Base-by-base conservation (phyloP, 192 early-diverging fungal genomes). In the Coemansia sp. region DNA sequence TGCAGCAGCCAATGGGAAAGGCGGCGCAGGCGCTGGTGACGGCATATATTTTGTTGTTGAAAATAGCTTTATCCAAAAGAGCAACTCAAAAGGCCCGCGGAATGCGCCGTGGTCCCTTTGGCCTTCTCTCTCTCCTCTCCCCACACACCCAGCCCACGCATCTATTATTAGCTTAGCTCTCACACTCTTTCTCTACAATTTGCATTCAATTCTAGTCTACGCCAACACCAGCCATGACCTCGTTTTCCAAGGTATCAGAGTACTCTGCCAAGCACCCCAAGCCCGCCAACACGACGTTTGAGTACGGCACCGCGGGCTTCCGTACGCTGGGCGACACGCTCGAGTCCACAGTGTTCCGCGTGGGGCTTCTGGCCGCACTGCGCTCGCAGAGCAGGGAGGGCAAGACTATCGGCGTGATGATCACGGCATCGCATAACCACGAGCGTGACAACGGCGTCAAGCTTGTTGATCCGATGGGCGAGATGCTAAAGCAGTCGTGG, bases 361-460 rank as follows among this genome's bases (percentile, higher is more conserved):
- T 93, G 27, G 97, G 92, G 28, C 86, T 98, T 41, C 77, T 99
- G 47, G 96, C 94, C 12, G 89, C 88, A 26, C 85, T 99, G 41
- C 88, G 97, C 60, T 98, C 95, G 27, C 91, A 93, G 76, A 89
- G 85, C 71, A 84, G 94, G 56, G 74, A 86, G 27, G 92, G 94
- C 54, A 85, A 88, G 61, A 83, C 78, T 54, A 95, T 99, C 62
- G 97, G 97, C 56, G 88, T 93, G 38, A 98, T 99, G 97, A 87
- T 99, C 63, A 99, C 97, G 49, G 97, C 97, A 30, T 98, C 95
- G 26, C 97, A 99, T 83, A 99, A 99, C 79, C 91, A 93, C 51
- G 94, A 91, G 77, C 68, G 91, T 78, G 97, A 99, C 84, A 99
- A 99, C 71, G 97, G 97, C 58, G 93, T 97, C 71, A 99, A 99